Base-by-base conservation (phyloP, 2,329 filamentous ascomycete species). In the Diaporthe sp. region DNA sequence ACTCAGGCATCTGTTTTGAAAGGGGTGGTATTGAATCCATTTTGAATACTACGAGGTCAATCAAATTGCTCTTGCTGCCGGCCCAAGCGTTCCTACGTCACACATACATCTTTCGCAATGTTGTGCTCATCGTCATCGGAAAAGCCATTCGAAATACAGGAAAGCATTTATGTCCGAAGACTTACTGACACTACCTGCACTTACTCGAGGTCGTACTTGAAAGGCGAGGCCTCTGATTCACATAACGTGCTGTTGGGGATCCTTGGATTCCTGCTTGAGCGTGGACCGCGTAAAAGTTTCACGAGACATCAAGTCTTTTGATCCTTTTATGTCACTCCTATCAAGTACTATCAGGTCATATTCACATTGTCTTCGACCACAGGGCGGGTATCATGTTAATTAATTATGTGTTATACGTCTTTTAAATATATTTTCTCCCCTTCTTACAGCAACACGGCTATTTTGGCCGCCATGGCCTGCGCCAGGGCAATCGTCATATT, bases 401-500 rank as follows among this genome's bases (percentile, higher is more conserved):
- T 28, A 55, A 42, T 25, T 15, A 28, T n/a, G 8, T 1, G 1
- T 1, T 22, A 4, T 42, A 25, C 8, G 12, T n/a, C 4, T 28
- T 8, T 9, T 22, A 0, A 55, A 8, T 9, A 42, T 4, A 3
- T 42, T 1, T 51, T 7, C 19, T 1, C 8, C 17, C 7, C 12
- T 37, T 5, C 22, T 55, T 4, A 55, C 13, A 70, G 49, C 34
- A 70, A 15, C 8, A n/a, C 49, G 2, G 34, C 65, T 39, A 70
- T 70, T 19, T 72, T 15, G 28, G 28, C 71, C 28, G 78, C 77
- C 13, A 74, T 76, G 2, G 31, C 42, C 17, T 51, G 61, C 28
- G 76, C 77, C 12, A 76, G 74, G 22, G 42, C 76, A 25, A 55
- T 55, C 19, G 72, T 60, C 37, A 68, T 62, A 5, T 73, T 70